These are phyloP conservation scores for Solanum appendiculatum DNA, from an alignment of 257 asterid species.

Conservation along the genomic window DNA sequence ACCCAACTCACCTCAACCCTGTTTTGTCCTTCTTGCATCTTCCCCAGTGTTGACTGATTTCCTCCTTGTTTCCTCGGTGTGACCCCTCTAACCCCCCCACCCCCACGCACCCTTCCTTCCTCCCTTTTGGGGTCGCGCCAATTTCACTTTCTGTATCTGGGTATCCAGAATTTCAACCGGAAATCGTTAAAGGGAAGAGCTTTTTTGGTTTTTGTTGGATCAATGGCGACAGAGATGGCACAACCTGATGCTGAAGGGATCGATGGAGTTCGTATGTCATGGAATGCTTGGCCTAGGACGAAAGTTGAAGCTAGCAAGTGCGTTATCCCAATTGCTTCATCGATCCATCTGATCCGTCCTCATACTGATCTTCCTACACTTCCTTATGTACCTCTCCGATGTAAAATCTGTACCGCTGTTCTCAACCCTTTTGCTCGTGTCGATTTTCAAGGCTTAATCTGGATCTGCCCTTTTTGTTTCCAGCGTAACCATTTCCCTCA, in stretches of 20 bases:
- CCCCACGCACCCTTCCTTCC: not conserved
- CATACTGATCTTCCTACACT: slow-evolving; percentile 65
- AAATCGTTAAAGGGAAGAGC: not conserved
- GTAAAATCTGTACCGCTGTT: slow-evolving; percentile 83
- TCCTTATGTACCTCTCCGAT: slow-evolving; percentile 67
- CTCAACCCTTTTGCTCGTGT: slow-evolving; percentile 73
- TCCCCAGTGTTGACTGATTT: not conserved
- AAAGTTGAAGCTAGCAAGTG: slow-evolving; percentile 94
- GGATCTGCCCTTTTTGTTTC: slow-evolving; percentile 98
- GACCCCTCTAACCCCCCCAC: not conserved
- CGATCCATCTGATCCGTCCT: slow-evolving; percentile 85
- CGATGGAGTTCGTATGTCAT: slow-evolving; percentile 92
- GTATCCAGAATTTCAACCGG: not conserved
- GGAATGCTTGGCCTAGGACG: slow-evolving; percentile 87
- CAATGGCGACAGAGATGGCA: slow-evolving; percentile 60
- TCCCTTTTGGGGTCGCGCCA: not conserved
- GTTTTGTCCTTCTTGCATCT: not conserved
- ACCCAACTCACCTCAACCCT: not conserved
- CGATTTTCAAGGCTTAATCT: slow-evolving; percentile 75
- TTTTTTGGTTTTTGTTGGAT: not conserved
- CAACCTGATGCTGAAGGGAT: slow-evolving; percentile 85
- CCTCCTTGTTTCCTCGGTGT: not conserved
- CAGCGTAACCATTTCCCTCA: slow-evolving; percentile 82
- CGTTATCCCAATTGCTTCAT: slow-evolving; percentile 95
- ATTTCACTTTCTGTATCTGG: not conserved